Conservation (phyloP, 345 rosid genomes). For the Hypericum perforatum region DNA sequence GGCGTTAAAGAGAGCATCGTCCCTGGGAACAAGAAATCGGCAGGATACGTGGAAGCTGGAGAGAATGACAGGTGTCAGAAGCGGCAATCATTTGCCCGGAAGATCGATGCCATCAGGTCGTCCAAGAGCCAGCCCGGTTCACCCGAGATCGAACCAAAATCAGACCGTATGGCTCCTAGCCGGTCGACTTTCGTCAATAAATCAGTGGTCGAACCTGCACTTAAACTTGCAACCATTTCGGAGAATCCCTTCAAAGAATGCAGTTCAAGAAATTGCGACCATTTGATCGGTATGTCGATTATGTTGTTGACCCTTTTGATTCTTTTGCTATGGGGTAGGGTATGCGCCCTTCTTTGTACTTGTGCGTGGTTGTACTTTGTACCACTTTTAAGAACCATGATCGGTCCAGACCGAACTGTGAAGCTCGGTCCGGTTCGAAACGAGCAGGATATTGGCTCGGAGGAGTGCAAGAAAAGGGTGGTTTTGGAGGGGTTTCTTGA, state of each 20-base stretch:
- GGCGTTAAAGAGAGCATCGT: slow-evolving; percentile 12
- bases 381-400: slow-evolving; percentile 26
- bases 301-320: slow-evolving; percentile 40
- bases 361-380: slow-evolving; percentile 49
- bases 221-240: not conserved
- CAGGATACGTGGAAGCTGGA: slow-evolving; percentile 10
- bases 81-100: slow-evolving; percentile 14
- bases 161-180: not conserved
- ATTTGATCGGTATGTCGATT: slow-evolving; percentile 44
- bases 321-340: slow-evolving; percentile 48
- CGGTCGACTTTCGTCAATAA: slow-evolving; percentile 7
- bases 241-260: not conserved
- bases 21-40: slow-evolving; percentile 16
- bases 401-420: not conserved
- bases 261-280: slow-evolving; percentile 16
- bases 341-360: slow-evolving; percentile 57
- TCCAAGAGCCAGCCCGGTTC: slow-evolving; percentile 18
- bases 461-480: slow-evolving; percentile 49
- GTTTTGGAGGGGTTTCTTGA: slow-evolving; percentile 66
- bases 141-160: slow-evolving; percentile 16
- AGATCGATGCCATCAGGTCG: slow-evolving; percentile 17
- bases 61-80: slow-evolving; percentile 14
- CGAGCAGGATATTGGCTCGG: slow-evolving; percentile 29
- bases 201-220: not conserved
- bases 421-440: not conserved